Conservation (phyloP, 768 basidiomycete genomes). For the Strobilomyces echinocephalus region DNA sequence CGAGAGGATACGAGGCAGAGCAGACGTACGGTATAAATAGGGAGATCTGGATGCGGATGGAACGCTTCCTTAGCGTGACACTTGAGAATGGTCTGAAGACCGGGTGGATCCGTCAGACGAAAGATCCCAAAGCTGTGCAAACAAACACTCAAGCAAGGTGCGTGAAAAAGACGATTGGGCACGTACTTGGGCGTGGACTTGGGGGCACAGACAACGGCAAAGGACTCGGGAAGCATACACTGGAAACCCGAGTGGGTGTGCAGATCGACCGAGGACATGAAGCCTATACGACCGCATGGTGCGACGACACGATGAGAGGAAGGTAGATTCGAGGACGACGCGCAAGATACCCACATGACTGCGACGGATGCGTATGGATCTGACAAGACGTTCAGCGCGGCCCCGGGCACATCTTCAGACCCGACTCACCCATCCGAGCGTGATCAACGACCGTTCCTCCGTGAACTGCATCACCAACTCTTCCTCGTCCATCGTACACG, state of each 20-base stretch:
- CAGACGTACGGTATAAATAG: constrained; percentile 77
- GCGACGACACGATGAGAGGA: not conserved
- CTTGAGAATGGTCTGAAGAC: constrained; percentile 62
- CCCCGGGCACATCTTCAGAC: not conserved
- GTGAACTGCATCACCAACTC: constrained; percentile 84
- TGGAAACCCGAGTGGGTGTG: constrained; percentile 92
- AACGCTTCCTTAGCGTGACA: constrained; percentile 74
- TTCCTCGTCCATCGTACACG: constrained; percentile 90
- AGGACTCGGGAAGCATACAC: constrained; percentile 83
- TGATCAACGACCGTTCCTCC: constrained; percentile 74
- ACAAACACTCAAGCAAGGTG: not conserved
- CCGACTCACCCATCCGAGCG: constrained; percentile 80
- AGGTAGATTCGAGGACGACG: not conserved
- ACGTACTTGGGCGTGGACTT: constrained; percentile 68
- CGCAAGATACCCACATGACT: constrained; percentile 56
- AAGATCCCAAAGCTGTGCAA: constrained; percentile 70
- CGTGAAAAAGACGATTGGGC: not conserved
- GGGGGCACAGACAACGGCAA: constrained; percentile 90
- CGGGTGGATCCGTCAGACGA: constrained; percentile 84
- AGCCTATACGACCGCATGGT: constrained; percentile 43
- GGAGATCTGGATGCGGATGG: constrained; percentile 79
- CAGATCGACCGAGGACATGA: constrained; percentile 92
- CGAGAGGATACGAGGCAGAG: not conserved
- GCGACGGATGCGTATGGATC: constrained; percentile 92
- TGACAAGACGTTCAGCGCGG: constrained; percentile 27